Base-by-base conservation (phyloP, 495 filamentous ascomycete genomes). In the Penicillium coprophilum region DNA sequence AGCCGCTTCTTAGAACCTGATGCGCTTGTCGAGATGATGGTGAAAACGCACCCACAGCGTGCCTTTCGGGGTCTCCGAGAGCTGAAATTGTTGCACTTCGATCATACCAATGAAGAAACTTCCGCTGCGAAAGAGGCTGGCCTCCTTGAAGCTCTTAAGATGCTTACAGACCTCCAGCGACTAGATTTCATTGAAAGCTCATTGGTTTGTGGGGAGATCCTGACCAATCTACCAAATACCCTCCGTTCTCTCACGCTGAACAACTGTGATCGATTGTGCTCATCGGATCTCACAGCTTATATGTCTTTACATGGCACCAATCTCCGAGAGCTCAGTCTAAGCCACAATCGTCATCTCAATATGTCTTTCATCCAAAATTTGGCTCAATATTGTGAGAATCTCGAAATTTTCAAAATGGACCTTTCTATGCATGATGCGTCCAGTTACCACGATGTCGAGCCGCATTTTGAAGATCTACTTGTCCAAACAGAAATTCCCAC, bases 341-440 rank as follows among this genome's bases (percentile, higher is more conserved):
- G 86, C 17, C 87, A 96, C 68, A 93, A 93, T 64, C 84, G 86
- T 46, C 80, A 85, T 17, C 73, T 96, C n/a, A 85, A 81, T 59
- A 66, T 96, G 24, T 79, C 80, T 3, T 96, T 94, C 63, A 71
- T 91, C 19, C 74, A 80, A 4, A 56, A 75, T 47, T 71, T 96
- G 13, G 82, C 76, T 6, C 56, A 65, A 9, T 75, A 80, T 10
- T 95, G 90, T 61, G 86, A 86, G 1, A 79, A 77, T 3, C 76
- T 96, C n/a, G 72, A 86, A 63, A 75, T 75, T 6, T 76, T 96
- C 23, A 80, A 80, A 46, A 83, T 91, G 78, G 88, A 95, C 57
- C 72, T 94, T 17, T 85, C 82, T 11, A 90, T 88, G 53, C 82
- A 80, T 65, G 82, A 80, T 55, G 62, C 64, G n/a, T 77, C 78